These are phyloP conservation scores for Starmera amethionina DNA, from an alignment of 805 yeast species.

Conservation along the genomic window DNA sequence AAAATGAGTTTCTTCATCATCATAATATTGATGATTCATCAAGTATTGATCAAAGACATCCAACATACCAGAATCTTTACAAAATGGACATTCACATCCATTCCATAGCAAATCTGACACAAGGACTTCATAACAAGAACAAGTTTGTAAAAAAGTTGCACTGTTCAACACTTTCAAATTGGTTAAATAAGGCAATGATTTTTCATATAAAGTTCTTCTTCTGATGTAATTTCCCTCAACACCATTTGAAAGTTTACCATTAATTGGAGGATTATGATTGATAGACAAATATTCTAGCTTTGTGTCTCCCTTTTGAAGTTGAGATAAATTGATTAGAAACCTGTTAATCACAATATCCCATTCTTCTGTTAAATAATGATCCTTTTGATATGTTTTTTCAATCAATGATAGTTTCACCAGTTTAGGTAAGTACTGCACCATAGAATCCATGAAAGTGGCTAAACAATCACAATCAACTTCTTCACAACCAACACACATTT, in stretches of 20 bases:
- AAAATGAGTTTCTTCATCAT: conserved; percentile 31
- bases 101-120: conserved; percentile 69
- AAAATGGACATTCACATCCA: conserved; percentile 59
- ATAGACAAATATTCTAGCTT: conserved; percentile 34
- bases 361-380: conserved; percentile 39
- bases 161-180: conserved; percentile 36
- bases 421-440: conserved; percentile 23
- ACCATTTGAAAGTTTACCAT: conserved; percentile 52
- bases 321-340: conserved; percentile 28
- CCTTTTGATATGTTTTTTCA: conserved; percentile 27
- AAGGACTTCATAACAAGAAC: conserved; percentile 61
- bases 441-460: conserved; percentile 26
- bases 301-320: conserved; percentile 9
- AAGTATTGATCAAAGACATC: conserved; percentile 48
- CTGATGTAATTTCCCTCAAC: conserved; percentile 66
- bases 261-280: conserved; percentile 48
- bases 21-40: conserved; percentile 55
- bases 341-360: conserved; percentile 43
- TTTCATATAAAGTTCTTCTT: conserved; percentile 41
- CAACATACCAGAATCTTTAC: conserved; percentile 31
- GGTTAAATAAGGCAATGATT: conserved; percentile 34
- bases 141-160: conserved; percentile 50
- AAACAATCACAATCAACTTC: conserved; percentile 36
- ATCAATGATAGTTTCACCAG: conserved; percentile 19
- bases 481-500: conserved; percentile 46